Evolutionary conservation across 2,329 filamentous ascomycete genomes (phyloP).

Genomic region (Apiospora aurea): DNA sequence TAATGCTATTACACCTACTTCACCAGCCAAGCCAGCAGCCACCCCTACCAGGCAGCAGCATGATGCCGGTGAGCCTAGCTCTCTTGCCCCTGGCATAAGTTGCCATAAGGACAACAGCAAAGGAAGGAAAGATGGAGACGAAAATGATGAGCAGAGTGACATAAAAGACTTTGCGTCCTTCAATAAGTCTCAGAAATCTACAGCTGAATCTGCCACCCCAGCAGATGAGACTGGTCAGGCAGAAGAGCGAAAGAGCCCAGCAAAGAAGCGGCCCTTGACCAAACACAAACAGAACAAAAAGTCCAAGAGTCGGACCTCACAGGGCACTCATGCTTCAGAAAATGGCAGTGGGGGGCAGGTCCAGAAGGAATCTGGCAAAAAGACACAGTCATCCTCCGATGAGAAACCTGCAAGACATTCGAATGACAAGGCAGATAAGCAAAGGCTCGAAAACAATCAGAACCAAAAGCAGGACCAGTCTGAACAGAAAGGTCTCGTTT

Average conservation of each 20-base stretch:
- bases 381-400: neutral
- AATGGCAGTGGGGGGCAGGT: neutral
- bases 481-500: neutral
- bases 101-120: neutral
- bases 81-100: neutral
- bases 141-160: neutral
- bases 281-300: constrained; percentile 2
- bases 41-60: neutral
- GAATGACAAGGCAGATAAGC: neutral
- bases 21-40: neutral
- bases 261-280: neutral
- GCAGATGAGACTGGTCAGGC: neutral
- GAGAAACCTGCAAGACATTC: neutral
- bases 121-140: neutral
- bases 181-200: neutral
- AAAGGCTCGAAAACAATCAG: neutral
- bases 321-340: neutral
- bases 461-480: neutral
- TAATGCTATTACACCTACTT: neutral
- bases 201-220: neutral
- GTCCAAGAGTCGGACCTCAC: neutral
- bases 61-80: neutral
- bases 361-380: constrained; percentile 7
- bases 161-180: neutral
- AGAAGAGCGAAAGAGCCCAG: neutral